phyloP scores from a whole-genome alignment of 1,139 yeast genomes.

The Taiozyma sp. region DNA sequence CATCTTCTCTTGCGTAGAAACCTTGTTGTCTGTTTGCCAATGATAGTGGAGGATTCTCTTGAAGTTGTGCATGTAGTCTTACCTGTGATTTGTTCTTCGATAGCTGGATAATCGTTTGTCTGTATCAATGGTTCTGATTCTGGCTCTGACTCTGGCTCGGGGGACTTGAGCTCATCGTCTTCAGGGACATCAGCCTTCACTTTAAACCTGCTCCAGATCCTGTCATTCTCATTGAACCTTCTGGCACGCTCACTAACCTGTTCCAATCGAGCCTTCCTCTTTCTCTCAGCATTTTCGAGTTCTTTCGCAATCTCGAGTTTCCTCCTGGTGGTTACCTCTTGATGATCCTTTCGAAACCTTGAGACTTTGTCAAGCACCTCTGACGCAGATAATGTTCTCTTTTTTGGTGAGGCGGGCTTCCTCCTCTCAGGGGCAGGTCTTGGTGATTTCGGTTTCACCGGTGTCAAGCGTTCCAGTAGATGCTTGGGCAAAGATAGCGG shows the following conservation, averaged over 20 bases:
- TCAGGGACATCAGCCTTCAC: slow-evolving; percentile 1
- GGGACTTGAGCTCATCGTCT: background rate
- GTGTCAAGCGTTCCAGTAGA: slow-evolving; percentile 7
- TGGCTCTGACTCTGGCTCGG: background rate
- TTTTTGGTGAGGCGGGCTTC: background rate
- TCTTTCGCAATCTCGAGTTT: slow-evolving; percentile 1
- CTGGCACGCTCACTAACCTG: slow-evolving; percentile 13
- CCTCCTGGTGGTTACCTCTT: background rate
- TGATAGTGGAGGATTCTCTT: background rate
- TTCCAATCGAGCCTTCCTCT: slow-evolving; percentile 5
- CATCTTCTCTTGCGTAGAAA: background rate
- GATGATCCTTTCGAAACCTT: slow-evolving; percentile 5
- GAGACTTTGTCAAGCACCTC: slow-evolving; percentile 11
- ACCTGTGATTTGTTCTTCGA: background rate
- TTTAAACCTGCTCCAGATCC: slow-evolving; percentile 11
- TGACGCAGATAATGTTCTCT: slow-evolving; percentile 3
- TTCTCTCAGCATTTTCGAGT: slow-evolving; percentile 5
- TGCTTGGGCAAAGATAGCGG: slow-evolving; percentile 7
- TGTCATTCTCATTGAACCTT: slow-evolving; percentile 9
- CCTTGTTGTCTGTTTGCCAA: background rate
- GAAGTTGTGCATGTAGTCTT: too few relatives aligned
- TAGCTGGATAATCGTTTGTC: background rate
- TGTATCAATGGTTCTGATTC: background rate
- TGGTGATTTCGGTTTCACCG: slow-evolving; percentile 1
- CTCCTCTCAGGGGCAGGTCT: background rate